phyloP scores from a whole-genome alignment of 1,284 basidiomycete species.

The Cryptococcus neoformans region DNA sequence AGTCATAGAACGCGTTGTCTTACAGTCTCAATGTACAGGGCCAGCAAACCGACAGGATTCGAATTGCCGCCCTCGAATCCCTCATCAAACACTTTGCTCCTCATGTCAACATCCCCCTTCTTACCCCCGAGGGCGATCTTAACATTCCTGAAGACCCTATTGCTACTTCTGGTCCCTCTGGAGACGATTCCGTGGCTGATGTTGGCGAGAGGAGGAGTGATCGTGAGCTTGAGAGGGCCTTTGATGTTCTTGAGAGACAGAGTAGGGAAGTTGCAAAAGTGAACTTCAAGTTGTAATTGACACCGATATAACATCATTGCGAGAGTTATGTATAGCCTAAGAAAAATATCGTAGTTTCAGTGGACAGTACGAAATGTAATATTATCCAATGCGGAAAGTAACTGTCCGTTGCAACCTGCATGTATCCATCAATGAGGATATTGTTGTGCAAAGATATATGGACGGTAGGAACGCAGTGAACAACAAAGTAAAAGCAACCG shows the following conservation, averaged over 20 bases:
- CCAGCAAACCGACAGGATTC: constrained; percentile 18
- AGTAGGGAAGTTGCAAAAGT: constrained; percentile 23
- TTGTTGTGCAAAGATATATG: too few species aligned
- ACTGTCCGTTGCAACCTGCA: too few species aligned
- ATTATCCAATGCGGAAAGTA: too few species aligned
- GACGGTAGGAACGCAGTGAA: too few species aligned
- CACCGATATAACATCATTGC: not conserved
- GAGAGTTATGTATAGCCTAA: not conserved
- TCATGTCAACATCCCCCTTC: not conserved
- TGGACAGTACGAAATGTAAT: too few species aligned
- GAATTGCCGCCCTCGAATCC: constrained; percentile 13
- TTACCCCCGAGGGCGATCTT: constrained; percentile 10
- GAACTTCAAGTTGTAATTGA: not conserved
- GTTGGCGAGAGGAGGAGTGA: not conserved
- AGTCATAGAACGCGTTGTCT: not conserved
- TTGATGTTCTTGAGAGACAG: constrained; percentile 17
- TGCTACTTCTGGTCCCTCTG: not conserved
- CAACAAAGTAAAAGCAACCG: too few species aligned
- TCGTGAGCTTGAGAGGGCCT: constrained; percentile 15
- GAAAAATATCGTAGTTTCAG: not conserved
- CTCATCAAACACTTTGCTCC: constrained; percentile 6
- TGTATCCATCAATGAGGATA: too few species aligned
- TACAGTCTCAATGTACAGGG: not conserved
- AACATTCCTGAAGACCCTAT: constrained; percentile 4
- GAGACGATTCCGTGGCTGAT: not conserved